phyloP scores from a whole-genome alignment of 768 basidiomycete species.

The Melanogaster broomeanus region DNA sequence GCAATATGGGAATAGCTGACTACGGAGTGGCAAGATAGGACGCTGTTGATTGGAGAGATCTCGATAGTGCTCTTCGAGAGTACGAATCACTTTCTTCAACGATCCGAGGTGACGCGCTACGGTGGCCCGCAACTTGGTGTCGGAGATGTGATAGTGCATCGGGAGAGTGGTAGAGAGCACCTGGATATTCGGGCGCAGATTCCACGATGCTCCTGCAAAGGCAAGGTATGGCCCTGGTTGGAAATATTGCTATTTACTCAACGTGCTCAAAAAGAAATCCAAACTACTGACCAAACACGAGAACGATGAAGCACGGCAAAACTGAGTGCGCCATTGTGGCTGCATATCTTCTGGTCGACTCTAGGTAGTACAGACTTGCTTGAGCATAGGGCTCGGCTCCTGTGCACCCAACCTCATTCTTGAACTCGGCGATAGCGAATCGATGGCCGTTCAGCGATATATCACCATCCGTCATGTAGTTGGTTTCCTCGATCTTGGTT shows the following conservation, averaged over 20 bases:
- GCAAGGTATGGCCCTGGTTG: too few species aligned
- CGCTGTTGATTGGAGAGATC: background rate
- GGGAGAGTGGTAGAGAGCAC: too few species aligned
- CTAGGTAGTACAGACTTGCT: constrained; percentile 20
- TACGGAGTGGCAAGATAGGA: background rate
- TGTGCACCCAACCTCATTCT: too few species aligned
- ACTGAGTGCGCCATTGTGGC: constrained; percentile 9
- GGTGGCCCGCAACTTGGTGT: constrained; percentile 11
- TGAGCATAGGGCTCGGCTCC: constrained; percentile 28
- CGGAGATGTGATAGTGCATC: constrained; percentile 22
- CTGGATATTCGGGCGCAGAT: too few species aligned
- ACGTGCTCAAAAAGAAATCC: background rate
- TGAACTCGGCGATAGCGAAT: constrained; percentile 21
- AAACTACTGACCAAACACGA: constrained; percentile 22
- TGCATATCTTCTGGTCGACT: constrained; percentile 12
- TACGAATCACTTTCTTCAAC: constrained; percentile 22
- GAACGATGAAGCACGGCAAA: constrained; percentile 27
- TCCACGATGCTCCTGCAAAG: too few species aligned
- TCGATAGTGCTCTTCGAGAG: constrained; percentile 25
- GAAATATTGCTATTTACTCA: too few species aligned
- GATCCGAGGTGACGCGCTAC: constrained; percentile 26
- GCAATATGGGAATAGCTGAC: constrained; percentile 1
- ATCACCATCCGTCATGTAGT: constrained; percentile 13
- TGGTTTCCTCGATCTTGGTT: background rate
- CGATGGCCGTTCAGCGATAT: constrained; percentile 17